Evolutionary conservation across 2,329 filamentous ascomycete species (phyloP), one percentile per base, ranked within the genome.

Genomic region (Aspergillus nomiae): DNA sequence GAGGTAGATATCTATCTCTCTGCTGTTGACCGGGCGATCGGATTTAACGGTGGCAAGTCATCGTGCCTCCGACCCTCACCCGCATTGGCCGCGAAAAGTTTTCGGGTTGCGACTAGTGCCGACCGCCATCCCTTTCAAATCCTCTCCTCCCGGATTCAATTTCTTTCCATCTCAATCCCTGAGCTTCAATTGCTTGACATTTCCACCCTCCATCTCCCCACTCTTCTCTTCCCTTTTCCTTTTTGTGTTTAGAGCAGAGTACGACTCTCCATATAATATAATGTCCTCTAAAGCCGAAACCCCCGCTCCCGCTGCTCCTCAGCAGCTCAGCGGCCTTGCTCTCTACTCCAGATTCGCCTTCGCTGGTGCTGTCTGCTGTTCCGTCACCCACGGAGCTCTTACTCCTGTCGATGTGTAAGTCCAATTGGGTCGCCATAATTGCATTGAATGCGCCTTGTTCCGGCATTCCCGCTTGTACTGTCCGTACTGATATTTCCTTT

Each of bases 341-440:
- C 92, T 99, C 74, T 98, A 98, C 90, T 92, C 92, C 75, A 89
- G 92, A 83, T 97, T 97, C 85, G 94, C 95, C 83, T 91, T 99
- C 76, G 94, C 95, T 76, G 95, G 95, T 84, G 95, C 95, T 75
- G 85, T 98, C 86, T 97, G 95, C 90, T 99, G 95, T 84, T 95
- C 94, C 74, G 85, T 98, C 84, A 99, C 95, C 78, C 95, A 99
- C 88, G 95, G 94, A 82, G 91, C 87, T 77, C 89, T 98, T 76
- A 99, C 95, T 73, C 95, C 95, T 78, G 93, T 99, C 82, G 95
- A 99, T 91, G 95, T 99, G 94, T 98, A 95, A 83, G 94, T 92
- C 65, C 62, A 51, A 51, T 51, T 32, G 19, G 16, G 28, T 51
- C 48, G 48, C 48, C 48, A 19, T 11, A 21, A n/a, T 32, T 10